phyloP scores from a whole-genome alignment of 305 asterid genomes.

The Fraxinus sp. region DNA sequence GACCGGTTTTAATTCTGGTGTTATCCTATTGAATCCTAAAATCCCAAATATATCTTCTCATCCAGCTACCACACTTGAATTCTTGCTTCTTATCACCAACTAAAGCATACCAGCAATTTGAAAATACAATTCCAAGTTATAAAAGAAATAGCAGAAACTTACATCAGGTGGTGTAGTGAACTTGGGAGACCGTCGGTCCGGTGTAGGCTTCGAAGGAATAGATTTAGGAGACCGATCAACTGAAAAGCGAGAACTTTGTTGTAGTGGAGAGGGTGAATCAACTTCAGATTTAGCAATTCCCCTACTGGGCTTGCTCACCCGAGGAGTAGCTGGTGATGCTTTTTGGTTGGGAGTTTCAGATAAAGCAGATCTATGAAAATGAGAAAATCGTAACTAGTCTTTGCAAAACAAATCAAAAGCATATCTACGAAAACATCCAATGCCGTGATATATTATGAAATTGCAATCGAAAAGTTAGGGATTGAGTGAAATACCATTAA shows the following conservation, averaged over 20 bases:
- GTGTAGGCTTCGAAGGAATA: constrained; percentile 62
- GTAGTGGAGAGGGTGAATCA: constrained; percentile 63
- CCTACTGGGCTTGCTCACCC: constrained; percentile 49
- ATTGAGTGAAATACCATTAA: not conserved
- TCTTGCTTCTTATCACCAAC: not conserved
- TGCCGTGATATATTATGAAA: not conserved
- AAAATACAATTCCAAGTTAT: not conserved
- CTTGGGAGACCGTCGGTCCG: constrained; percentile 63
- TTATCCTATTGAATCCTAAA: not conserved
- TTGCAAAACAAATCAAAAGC: constrained; percentile 9
- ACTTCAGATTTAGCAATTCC: constrained; percentile 64
- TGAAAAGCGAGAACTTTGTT: constrained; percentile 56
- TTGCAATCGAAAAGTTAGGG: not conserved
- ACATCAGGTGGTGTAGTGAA: constrained; percentile 77
- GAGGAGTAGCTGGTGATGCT: constrained; percentile 62
- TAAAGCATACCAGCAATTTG: not conserved
- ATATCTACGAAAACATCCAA: constrained; percentile 22
- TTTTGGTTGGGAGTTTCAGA: constrained; percentile 65
- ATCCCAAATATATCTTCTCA: not conserved
- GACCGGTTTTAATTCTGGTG: not conserved
- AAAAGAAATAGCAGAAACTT: constrained; percentile 27
- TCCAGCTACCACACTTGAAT: not conserved
- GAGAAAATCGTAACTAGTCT: constrained; percentile 20
- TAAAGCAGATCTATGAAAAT: constrained; percentile 54
- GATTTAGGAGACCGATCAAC: constrained; percentile 68